Base-by-base conservation (phyloP, 108 stramenopile species). In the Stephanodiscus minutulus region DNA sequence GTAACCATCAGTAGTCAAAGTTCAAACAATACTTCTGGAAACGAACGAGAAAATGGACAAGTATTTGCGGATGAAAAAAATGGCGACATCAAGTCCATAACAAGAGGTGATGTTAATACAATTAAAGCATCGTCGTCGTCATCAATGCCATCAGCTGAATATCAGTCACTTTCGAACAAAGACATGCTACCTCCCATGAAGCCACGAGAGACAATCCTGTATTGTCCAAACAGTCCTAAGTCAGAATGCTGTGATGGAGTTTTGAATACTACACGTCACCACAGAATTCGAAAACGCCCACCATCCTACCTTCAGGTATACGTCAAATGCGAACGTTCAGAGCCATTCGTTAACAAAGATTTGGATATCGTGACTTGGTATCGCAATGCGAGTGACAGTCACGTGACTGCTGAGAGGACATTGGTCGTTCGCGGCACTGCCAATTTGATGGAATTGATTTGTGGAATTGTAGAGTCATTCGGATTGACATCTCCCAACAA, bases 361-460 rank as follows among this genome's bases (percentile, higher is more conserved):
- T 71, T 66, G 64, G 77, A 78, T 50, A 71, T 78, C 61, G 68
- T 78, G 1, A 78, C 77, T 0, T 67, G 65, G 65, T 78, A 78
- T 48, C 70, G 37, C 20, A 71, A 71, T 53, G 60, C 36, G 0
- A 35, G 15, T 18, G 64, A 78, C 8, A 65, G 71, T 61, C 49
- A 52, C 18, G 70, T 78, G 24, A 78, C 77, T 25, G 77, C 70
- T 0, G 77, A 78, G 66, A 48, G 77, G 21, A 72, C 77, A 13
- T 44, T 78, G 58, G 77, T 78, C 8, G 77, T 78, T 35, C 64
- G 77, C 22, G 70, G 70, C 9, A 78, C 77, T 7, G 71, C 77
- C 7, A 49, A 56, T 8, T 54, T 78, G 50, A 60, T 57, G 12
- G 77, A 78, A 11, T 66, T 78, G 56, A 66, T 78, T 15, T 47